Evolutionary conservation across 306 rosid species (phyloP).

Genomic region (Abrus precatorius): DNA sequence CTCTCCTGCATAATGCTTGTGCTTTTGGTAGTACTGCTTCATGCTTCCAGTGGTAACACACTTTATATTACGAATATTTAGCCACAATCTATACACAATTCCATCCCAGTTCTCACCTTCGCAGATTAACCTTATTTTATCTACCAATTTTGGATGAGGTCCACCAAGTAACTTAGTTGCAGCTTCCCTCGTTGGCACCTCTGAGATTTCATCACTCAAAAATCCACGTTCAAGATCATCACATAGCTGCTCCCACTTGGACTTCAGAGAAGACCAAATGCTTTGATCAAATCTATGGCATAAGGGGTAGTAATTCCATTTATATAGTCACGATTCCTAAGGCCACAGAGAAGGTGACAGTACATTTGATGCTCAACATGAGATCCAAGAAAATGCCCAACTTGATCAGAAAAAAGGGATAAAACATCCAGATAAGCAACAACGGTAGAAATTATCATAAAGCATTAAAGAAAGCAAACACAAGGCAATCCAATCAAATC

Average conservation of each 20-base stretch:
- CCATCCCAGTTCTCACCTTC: constrained; percentile 61
- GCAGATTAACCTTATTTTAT: constrained; percentile 57
- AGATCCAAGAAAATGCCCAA: constrained; percentile 58
- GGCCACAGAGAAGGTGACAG: constrained; percentile 76
- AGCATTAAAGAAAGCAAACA: constrained; percentile 43
- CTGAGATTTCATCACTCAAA: constrained; percentile 56
- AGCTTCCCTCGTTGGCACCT: constrained; percentile 57
- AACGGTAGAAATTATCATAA: constrained; percentile 41
- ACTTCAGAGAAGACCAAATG: constrained; percentile 51
- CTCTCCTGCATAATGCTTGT: constrained; percentile 66
- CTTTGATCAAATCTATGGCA: constrained; percentile 63
- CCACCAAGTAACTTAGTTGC: constrained; percentile 61
- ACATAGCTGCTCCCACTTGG: constrained; percentile 72
- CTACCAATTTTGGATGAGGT: constrained; percentile 64
- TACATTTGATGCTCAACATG: constrained; percentile 75
- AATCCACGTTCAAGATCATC: constrained; percentile 65
- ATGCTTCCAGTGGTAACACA: constrained; percentile 76
- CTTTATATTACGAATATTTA: constrained; percentile 59
- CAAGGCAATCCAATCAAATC: constrained; percentile 47
- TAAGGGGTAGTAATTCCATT: constrained; percentile 66
- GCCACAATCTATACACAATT: constrained; percentile 64
- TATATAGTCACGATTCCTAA: constrained; percentile 51
- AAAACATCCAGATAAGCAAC: constrained; percentile 26
- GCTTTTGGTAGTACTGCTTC: constrained; percentile 66
- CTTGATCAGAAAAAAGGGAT: constrained; percentile 33